Conservation (phyloP, 1,284 basidiomycete genomes). For the Gomphus bonarii region DNA sequence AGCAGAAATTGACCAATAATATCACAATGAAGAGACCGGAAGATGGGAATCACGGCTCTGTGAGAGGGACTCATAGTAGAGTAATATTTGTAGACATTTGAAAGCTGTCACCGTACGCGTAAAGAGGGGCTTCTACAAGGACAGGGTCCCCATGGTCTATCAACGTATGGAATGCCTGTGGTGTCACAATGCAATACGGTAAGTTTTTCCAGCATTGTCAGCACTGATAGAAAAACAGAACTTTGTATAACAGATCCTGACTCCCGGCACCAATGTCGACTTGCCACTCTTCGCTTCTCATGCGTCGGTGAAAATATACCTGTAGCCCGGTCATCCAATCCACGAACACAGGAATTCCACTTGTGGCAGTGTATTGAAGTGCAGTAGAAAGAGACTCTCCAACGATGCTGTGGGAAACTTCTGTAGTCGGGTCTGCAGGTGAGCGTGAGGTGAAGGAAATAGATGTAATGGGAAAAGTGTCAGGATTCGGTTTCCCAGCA, state of each 20-base stretch:
- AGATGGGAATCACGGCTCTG: slow-evolving; percentile 58
- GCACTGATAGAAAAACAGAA: slow-evolving; percentile 5
- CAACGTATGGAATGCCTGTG: slow-evolving; percentile 39
- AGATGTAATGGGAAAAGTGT: slow-evolving; percentile 81
- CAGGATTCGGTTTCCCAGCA: slow-evolving; percentile 83
- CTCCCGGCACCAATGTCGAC: slow-evolving; percentile 76
- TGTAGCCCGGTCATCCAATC: slow-evolving; percentile 65
- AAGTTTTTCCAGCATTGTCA: background rate
- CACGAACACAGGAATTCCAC: slow-evolving; percentile 53
- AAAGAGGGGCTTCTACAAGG: slow-evolving; percentile 80
- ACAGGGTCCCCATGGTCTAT: slow-evolving; percentile 77
- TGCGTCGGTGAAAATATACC: slow-evolving; percentile 49
- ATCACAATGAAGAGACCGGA: slow-evolving; percentile 44
- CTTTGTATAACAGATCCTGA: slow-evolving; percentile 86
- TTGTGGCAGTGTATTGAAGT: slow-evolving; percentile 72
- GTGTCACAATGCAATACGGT: background rate
- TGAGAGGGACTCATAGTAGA: too few species aligned
- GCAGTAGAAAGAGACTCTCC: slow-evolving; percentile 48
- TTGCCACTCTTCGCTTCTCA: slow-evolving; percentile 53
- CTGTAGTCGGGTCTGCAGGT: slow-evolving; percentile 29
- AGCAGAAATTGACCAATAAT: slow-evolving; percentile 43
- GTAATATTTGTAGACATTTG: background rate
- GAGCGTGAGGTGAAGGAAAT: slow-evolving; percentile 50
- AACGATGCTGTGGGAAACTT: slow-evolving; percentile 39
- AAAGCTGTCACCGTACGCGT: background rate